Base-by-base conservation (phyloP, 2,329 filamentous ascomycete species). In the Hansfordia pulvinata region DNA sequence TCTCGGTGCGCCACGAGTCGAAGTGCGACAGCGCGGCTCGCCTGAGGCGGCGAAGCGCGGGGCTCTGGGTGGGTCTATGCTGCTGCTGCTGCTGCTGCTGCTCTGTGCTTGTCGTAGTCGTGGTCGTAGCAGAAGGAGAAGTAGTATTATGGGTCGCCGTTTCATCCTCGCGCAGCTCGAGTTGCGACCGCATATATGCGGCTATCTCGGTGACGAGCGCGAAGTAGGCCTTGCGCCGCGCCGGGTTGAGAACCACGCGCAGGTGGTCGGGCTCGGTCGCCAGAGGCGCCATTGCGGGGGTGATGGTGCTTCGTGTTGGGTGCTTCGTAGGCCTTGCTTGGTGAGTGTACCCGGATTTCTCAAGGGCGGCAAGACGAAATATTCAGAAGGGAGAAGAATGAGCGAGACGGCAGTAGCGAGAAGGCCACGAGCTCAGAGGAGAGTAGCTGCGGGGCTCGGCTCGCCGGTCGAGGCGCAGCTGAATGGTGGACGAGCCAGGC, bases 1-100 rank as follows among this genome's bases (percentile, higher is more conserved):
- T 74, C 17, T 71, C 64, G 15, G 70, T 64, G 31, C 74, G 63
- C 86, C 85, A 93, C n/a, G 73, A 67, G 35, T 84, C 73, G 41
- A 86, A 82, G 41, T 81, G 69, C 22, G 62, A 56, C 9, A 90
- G 49, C 2, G 79, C 71, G 5, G 69, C 69, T 15, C 43, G 47
- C 13, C 62, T 53, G 10, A 68, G 38, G 15, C 37, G 42, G 19
- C 47, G 20, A 7, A 58, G 42, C n/a, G 46, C 46, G 12, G 44
- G 42, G 23, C 38, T 43, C 12, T 46, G 37, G 13, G 35, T 21
- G 25, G 10, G 22, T 17, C 14, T 20, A 26, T 23, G 14, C 30
- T 25, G 29, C 28, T 14, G 27, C 32, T 26, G 23, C 27, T 31
- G 28, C 33, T 33, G 19, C 22, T 5, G 12, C 28, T n/a, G n/a